Base-by-base conservation (phyloP, 257 asterid genomes). In the Capsicum pubescens region DNA sequence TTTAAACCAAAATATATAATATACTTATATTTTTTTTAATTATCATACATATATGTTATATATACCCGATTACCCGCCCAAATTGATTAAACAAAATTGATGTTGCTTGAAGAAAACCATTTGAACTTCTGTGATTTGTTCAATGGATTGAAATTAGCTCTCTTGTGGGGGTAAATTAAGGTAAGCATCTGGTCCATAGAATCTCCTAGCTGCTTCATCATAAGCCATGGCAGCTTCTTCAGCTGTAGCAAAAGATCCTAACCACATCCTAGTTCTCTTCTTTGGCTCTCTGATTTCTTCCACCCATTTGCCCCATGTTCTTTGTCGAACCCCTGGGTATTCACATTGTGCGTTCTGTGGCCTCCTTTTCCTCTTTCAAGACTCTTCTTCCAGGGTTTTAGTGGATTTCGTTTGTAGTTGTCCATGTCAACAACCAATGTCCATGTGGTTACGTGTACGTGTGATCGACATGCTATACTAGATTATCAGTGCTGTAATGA, bases 161-260 rank as follows among this genome's bases (percentile, higher is more conserved):
- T 89, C 83, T 92, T 76, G 59, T 95, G n/a, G 99, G 5, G 98
- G 98, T 68, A 96, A 90, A 86, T 94, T 94, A 57, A 96, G 97
- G 93, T 91, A 93, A 66, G 99, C 98, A 83, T 96, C 98, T 0
- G 98, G 91, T 48, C 99, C 99, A 11, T 96, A 96, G 64, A 96
- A 80, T 82, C 98, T 91, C 78, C 98, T 84, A 0, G 98, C 98
- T 0, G 99, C 97, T 83, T 96, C 99, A 74, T 93, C 98, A 11
- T 94, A 96, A 1, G 99, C 97, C 97, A 94, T 92, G 82, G 97
- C 98, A 0, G 98, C 98, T 87, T 94, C 98, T 81, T 96, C 98
- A 0, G 98, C 98, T 0, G 98, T 94, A 15, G 98, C 88, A 12
- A 93, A 96, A n/a, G 98, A 96, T 80, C 98, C 99, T 7, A 96